Percentiles rank a stretch among this genome's conserved stretches.
Evolutionary conservation across 257 asterid species (phyloP).

Genomic region (Leonotis leonurus): DNA sequence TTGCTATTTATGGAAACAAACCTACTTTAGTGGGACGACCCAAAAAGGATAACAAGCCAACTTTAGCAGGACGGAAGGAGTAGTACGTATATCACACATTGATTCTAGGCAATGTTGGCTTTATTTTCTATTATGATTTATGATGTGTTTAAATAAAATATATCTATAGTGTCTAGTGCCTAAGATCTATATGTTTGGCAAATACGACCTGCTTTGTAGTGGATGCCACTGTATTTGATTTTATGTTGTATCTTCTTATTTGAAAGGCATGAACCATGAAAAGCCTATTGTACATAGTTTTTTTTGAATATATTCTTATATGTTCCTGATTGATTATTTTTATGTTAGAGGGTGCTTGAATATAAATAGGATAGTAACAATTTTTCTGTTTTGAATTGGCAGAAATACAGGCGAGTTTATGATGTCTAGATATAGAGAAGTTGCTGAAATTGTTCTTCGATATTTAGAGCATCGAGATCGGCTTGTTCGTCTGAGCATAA

Average conservation of each 20-base stretch:
- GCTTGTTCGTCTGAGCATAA: conserved; percentile 98
- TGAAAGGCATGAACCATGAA: conserved; percentile 3
- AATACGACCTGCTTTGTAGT: not conserved
- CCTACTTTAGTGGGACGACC: no score
- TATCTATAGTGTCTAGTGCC: not conserved
- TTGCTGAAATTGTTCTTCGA: conserved; percentile 94
- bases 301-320: not conserved
- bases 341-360: conserved; percentile 10
- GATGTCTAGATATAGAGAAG: conserved; percentile 99
- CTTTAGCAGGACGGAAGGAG: no score
- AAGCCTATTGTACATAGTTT: not conserved
- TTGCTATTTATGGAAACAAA: no score
- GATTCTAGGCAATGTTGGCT: not conserved
- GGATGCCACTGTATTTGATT: conserved; percentile 10
- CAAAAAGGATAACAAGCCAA: no score
- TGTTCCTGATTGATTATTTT: not conserved
- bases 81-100: not conserved
- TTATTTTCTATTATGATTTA: not conserved
- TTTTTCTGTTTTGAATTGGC: conserved; percentile 25
- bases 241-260: not conserved
- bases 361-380: not conserved
- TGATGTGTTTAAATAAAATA: not conserved
- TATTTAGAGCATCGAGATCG: conserved; percentile 95
- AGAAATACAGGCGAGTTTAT: conserved; percentile 99
- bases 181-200: not conserved